These are phyloP conservation scores for Asterionellopsis glacialis DNA, from an alignment of 108 stramenopile species.

Conservation along the genomic window DNA sequence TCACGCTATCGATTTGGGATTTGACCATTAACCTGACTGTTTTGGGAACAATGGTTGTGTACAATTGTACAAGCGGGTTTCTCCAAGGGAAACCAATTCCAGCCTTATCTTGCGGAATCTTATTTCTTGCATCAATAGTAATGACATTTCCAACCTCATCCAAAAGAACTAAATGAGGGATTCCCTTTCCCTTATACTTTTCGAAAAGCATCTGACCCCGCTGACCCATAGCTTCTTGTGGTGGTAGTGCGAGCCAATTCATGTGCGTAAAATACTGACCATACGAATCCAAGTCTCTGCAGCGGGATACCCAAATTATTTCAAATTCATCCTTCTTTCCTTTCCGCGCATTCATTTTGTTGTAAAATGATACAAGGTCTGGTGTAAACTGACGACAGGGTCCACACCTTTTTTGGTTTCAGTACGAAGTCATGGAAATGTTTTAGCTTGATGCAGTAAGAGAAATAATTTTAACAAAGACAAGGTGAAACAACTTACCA, in stretches of 20 bases:
- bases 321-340: conserved; percentile 81
- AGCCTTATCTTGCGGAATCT: conserved; percentile 77
- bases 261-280: conserved; percentile 88
- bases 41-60: conserved; percentile 61
- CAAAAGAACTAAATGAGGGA: conserved; percentile 76
- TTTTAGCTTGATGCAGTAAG: neutral
- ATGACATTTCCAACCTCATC: conserved; percentile 88
- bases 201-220: conserved; percentile 60
- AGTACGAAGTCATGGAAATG: neutral
- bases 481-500: conserved; percentile 32
- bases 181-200: conserved; percentile 80
- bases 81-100: conserved; percentile 90
- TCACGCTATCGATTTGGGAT: conserved; percentile 43
- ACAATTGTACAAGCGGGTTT: conserved; percentile 61
- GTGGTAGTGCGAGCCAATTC: conserved; percentile 85
- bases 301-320: conserved; percentile 84
- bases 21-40: conserved; percentile 71
- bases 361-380: conserved; percentile 79
- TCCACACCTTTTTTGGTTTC: conserved; percentile 43
- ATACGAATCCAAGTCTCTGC: conserved; percentile 74
- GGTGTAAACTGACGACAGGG: conserved; percentile 93
- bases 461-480: neutral
- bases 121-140: conserved; percentile 71
- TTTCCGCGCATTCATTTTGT: conserved; percentile 72
- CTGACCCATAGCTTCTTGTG: conserved; percentile 78